Base-by-base conservation (phyloP, 2,329 filamentous ascomycete species). In the Colletotrichum trifolii region DNA sequence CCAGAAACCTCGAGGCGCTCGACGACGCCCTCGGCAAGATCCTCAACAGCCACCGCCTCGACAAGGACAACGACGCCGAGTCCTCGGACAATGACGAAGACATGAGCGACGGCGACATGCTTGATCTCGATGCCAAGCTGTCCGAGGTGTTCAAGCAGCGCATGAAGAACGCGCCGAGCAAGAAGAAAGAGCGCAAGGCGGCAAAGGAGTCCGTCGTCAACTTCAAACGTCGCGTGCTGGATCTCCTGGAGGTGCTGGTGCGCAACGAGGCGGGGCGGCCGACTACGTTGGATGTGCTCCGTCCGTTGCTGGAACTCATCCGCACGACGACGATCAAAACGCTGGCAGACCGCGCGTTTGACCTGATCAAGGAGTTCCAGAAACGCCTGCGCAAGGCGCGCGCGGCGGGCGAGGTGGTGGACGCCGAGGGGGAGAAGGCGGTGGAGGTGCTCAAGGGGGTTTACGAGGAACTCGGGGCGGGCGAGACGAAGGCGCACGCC, bases 61-160 rank as follows among this genome's bases (percentile, higher is more conserved):
- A 90, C 73, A 85, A 89, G 57, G 86, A 89, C 67, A 79, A 77
- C 13, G 81, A 84, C 1, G 85, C 84, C 2, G 84, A 85, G 3
- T 82, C 82, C 1, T 85, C 83, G 1, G 88, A 88, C 36, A 85
- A 85, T 9, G 91, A 91, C 65, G 89, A 87, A 3, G 93, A 97
- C 77, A 97, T 99, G 94, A 91, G 93, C 67, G 95, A 98, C 78
- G 94, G 95, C 15, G 91, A 97, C 74, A 98, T 98, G 96, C 89
- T 97, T 79, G 89, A 89, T 4, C 82, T 98, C 13, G 95, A 98
- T 72, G 86, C 87, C 10, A 91, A 95, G 73, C 87, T 99, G 4
- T 88, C 89, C 54, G 92, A 92, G 68, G 93, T 97, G 67, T 96
- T 98, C 83, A 89, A 89, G 69, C 89, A 94, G 69, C 89, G 90